phyloP scores from a whole-genome alignment of 371 early-diverging fungal species.

The Syncephalastrum monosporum region DNA sequence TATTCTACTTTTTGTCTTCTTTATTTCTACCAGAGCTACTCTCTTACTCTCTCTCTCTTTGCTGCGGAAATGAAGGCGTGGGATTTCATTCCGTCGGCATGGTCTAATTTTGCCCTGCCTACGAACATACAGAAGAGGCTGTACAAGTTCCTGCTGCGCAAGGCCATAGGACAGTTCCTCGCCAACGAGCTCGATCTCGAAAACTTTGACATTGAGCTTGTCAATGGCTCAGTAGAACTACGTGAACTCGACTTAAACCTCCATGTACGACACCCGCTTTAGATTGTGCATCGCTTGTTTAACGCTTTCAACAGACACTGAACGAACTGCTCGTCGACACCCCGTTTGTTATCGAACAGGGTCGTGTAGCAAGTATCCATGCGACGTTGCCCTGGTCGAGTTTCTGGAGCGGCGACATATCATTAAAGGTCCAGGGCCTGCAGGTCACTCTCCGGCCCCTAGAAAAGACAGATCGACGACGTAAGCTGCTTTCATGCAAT shows the following conservation, averaged over 20 bases:
- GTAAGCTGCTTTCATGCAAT: constrained; percentile 12
- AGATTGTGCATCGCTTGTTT: not conserved
- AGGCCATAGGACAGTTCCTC: constrained; percentile 84
- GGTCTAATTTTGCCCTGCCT: constrained; percentile 58
- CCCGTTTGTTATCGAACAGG: constrained; percentile 69
- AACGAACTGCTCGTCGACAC: constrained; percentile 69
- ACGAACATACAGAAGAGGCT: constrained; percentile 81
- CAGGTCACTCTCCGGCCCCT: constrained; percentile 55
- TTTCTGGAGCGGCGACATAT: constrained; percentile 76
- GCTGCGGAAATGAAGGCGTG: constrained; percentile 41
- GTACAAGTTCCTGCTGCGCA: constrained; percentile 79
- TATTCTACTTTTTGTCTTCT: too few relatives aligned
- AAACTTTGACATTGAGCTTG: constrained; percentile 86
- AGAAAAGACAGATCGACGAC: constrained; percentile 37
- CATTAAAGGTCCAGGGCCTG: constrained; percentile 74
- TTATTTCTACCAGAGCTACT: too few relatives aligned
- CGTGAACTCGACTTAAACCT: constrained; percentile 78
- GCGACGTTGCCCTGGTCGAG: constrained; percentile 83
- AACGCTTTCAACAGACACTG: constrained; percentile 48
- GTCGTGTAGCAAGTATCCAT: constrained; percentile 68
- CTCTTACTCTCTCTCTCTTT: too few relatives aligned
- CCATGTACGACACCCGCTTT: constrained; percentile 44
- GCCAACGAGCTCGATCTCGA: constrained; percentile 77
- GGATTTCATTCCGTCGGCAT: constrained; percentile 42
- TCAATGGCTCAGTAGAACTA: constrained; percentile 76